Conservation (phyloP, 164 flowering plant genomes). For the Umbellularia californica region DNA sequence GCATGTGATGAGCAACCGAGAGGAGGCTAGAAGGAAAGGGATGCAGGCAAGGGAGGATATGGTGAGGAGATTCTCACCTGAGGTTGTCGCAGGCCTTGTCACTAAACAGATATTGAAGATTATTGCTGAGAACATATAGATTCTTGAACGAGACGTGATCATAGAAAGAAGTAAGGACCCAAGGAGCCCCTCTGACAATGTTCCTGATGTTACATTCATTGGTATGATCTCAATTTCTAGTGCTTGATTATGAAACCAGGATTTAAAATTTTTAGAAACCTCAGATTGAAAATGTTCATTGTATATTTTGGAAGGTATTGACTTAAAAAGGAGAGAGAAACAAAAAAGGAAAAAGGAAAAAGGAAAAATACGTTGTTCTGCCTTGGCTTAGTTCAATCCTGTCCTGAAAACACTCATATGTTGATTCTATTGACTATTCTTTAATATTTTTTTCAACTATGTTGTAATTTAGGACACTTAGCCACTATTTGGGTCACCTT, state of each 20-base stretch:
- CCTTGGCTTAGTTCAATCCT: neutral
- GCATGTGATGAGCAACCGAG: conserved; percentile 41
- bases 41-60: conserved; percentile 58
- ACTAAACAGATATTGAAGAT: conserved; percentile 32
- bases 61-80: conserved; percentile 57
- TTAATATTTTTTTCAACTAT: neutral
- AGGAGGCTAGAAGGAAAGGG: conserved; percentile 52
- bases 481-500: too few species aligned
- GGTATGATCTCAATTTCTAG: neutral
- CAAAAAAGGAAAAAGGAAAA: too few species aligned
- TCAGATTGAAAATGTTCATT: neutral
- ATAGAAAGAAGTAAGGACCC: neutral
- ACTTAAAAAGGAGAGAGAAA: neutral
- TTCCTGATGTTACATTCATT: neutral
- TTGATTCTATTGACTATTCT: neutral
- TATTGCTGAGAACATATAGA: conserved; percentile 9
- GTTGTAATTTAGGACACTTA: neutral
- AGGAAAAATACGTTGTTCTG: neutral
- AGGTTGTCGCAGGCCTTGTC: conserved; percentile 56
- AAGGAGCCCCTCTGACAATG: neutral
- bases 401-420: neutral
- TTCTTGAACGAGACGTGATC: neutral
- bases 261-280: neutral
- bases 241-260: neutral
- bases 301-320: neutral